A percentile compares a stretch with the other conserved stretches of the same genome.
phyloP scores from a whole-genome alignment of 164 flowering plant species.

The Sextonia rubra region DNA sequence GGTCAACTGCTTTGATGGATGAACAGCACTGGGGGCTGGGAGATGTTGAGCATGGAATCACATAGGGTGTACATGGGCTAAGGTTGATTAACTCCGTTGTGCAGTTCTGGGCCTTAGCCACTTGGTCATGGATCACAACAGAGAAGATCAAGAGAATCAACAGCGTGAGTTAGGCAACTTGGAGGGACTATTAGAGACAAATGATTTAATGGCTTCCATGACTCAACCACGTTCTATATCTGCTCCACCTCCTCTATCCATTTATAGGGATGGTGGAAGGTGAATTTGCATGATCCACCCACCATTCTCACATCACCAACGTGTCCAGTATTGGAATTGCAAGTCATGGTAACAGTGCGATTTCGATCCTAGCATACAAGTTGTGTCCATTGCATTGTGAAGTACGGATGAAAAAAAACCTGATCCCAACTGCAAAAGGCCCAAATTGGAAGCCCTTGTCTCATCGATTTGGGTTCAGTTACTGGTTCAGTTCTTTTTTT shows the following conservation, averaged over 20 bases:
- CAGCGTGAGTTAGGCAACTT: background rate
- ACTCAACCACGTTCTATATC: background rate
- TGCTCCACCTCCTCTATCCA: background rate
- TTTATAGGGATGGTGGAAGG: background rate
- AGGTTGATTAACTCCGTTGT: slow-evolving; percentile 7
- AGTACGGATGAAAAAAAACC: too few species aligned
- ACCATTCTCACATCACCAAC: background rate
- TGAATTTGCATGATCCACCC: background rate
- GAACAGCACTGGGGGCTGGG: slow-evolving; percentile 12
- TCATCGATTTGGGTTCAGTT: too few species aligned
- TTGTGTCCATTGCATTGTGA: too few species aligned
- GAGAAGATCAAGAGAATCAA: background rate
- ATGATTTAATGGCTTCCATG: background rate
- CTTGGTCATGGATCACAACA: background rate
- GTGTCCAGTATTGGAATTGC: too few species aligned
- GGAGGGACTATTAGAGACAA: background rate
- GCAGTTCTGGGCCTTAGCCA: slow-evolving; percentile 9
- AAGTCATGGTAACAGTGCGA: too few species aligned
- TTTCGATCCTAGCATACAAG: too few species aligned
- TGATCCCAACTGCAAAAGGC: too few species aligned
- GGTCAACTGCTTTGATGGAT: slow-evolving; percentile 2
- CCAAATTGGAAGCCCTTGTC: too few species aligned
- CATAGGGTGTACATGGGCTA: slow-evolving; percentile 3
- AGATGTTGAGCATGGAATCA: slow-evolving; percentile 2
- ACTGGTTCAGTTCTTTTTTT: too few species aligned